Evolutionary conservation across 768 basidiomycete genomes (phyloP), one percentile per base, ranked within the genome.

Genomic region (Rhodotorula toruloides): DNA sequence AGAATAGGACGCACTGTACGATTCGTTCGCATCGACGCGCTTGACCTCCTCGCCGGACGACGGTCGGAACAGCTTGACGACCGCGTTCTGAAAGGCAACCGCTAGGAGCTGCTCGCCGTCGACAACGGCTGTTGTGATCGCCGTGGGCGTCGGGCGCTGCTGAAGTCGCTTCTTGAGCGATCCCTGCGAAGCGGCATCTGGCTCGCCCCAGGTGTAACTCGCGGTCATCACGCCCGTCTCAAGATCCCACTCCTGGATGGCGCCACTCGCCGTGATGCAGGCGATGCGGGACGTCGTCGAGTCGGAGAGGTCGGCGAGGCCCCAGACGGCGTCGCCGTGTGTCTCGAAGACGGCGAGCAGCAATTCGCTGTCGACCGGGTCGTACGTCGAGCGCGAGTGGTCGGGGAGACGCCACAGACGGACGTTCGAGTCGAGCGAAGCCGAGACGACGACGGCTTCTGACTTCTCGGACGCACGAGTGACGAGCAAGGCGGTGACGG

Each of bases 261-360:
- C 79, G 27, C 93, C 93, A 76, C 98, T 94, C 8, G 92, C 89
- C 52, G 89, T 87, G 76, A 89, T 91, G 71, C 88, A 90, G 61
- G 94, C 89, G 47, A 98, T 82, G 13, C 87, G 86, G n/a, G n/a
- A n/a, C n/a, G n/a, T n/a, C n/a, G 60, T 64, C 49, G 6, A 60
- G 13, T 25, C 29, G 13, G 22, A 83, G 34, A 91, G 84, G 29
- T 94, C 83, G 16, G 89, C 87, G 56, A 98, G 80, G 76, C 92
- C 96, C 96, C 96, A 99, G 32, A 97, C 88, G 10, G 91, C 91
- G 76, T 99, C 93, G 9, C 91, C 90, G 76, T 96, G 91, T 7
- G 93, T 91, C 37, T 93, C 85, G 36, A 98, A 82, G 70, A 88
- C 86, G 40, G 87, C 87, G 43, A 88, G 83, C 36, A 85, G 82